phyloP scores from a whole-genome alignment of 768 basidiomycete genomes.

The Auriculariales sp. region DNA sequence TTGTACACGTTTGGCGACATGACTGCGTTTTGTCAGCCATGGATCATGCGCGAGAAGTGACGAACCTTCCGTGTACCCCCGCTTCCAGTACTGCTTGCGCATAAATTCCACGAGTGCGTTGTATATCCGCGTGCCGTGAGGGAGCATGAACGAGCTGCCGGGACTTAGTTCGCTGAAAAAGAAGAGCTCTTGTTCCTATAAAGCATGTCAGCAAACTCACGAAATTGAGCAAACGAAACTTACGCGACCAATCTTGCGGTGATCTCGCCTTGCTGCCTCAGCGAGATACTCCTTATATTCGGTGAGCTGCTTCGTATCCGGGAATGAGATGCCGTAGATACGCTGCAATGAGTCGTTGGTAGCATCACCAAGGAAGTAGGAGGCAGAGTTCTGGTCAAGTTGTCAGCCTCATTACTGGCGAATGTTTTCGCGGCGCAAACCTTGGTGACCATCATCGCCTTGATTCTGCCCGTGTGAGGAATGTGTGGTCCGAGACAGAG shows the following conservation, averaged over 20 bases:
- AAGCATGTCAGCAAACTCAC: constrained; percentile 4
- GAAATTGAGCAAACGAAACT: constrained; percentile 5
- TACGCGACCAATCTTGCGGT: constrained; percentile 86
- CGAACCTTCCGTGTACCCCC: constrained; percentile 86
- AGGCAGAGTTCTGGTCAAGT: constrained; percentile 69
- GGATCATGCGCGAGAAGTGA: not conserved
- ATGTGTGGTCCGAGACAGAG: constrained; percentile 95
- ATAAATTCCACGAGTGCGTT: constrained; percentile 84
- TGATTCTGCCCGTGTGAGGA: constrained; percentile 94
- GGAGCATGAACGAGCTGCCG: constrained; percentile 91
- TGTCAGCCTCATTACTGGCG: not conserved
- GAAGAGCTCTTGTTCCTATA: constrained; percentile 87
- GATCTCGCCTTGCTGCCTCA: constrained; percentile 97
- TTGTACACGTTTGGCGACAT: constrained; percentile 98
- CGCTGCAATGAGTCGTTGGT: constrained; percentile 91
- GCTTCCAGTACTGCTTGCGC: constrained; percentile 90
- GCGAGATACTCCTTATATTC: constrained; percentile 94
- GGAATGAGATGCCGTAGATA: constrained; percentile 97
- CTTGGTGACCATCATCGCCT: constrained; percentile 94
- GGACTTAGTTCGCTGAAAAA: constrained; percentile 97
- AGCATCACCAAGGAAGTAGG: constrained; percentile 91
- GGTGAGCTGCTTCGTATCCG: constrained; percentile 85
- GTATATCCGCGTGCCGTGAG: constrained; percentile 93
- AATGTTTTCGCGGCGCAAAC: constrained; percentile 20
- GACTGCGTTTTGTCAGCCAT: constrained; percentile 31